phyloP scores from a whole-genome alignment of 2,329 filamentous ascomycete species.

The Blastomyces silverae region DNA sequence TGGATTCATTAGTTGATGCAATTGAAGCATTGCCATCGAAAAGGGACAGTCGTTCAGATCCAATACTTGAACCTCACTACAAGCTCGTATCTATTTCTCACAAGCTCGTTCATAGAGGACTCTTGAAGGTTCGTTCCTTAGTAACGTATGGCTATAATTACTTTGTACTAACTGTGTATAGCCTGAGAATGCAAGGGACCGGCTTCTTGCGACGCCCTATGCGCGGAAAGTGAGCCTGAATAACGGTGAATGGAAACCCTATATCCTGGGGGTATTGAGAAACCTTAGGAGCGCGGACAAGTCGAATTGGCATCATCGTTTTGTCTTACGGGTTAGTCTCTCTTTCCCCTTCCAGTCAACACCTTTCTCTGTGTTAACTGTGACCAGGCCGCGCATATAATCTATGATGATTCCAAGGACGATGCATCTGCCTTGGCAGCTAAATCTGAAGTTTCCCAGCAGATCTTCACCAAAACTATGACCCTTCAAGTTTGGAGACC shows the following conservation, averaged over 20 bases:
- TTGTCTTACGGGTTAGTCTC: conserved; percentile 63
- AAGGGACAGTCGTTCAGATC: conserved; percentile 58
- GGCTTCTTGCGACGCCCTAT: conserved; percentile 50
- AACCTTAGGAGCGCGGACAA: conserved; percentile 66
- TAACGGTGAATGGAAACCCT: conserved; percentile 51
- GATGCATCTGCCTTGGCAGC: conserved; percentile 53
- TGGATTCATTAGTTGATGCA: conserved; percentile 53
- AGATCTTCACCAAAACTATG: conserved; percentile 93
- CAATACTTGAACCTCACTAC: conserved; percentile 85
- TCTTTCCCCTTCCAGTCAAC: conserved; percentile 32
- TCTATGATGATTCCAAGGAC: conserved; percentile 52
- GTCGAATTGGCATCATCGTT: conserved; percentile 90
- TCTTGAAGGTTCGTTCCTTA: conserved; percentile 39
- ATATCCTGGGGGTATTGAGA: conserved; percentile 55
- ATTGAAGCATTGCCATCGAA: conserved; percentile 57
- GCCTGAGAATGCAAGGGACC: conserved; percentile 44
- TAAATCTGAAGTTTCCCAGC: conserved; percentile 70
- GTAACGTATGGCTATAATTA: background rate
- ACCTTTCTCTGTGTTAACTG: conserved; percentile 13
- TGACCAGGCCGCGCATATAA: conserved; percentile 50
- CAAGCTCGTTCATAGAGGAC: conserved; percentile 61
- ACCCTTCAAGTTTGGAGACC: conserved; percentile 93
- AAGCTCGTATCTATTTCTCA: conserved; percentile 76
- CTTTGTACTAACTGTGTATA: conserved; percentile 34
- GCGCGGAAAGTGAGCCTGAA: conserved; percentile 47